Evolutionary conservation across 768 basidiomycete species (phyloP), one percentile per base, ranked within the genome.

Genomic region (Phylloporus sp.): DNA sequence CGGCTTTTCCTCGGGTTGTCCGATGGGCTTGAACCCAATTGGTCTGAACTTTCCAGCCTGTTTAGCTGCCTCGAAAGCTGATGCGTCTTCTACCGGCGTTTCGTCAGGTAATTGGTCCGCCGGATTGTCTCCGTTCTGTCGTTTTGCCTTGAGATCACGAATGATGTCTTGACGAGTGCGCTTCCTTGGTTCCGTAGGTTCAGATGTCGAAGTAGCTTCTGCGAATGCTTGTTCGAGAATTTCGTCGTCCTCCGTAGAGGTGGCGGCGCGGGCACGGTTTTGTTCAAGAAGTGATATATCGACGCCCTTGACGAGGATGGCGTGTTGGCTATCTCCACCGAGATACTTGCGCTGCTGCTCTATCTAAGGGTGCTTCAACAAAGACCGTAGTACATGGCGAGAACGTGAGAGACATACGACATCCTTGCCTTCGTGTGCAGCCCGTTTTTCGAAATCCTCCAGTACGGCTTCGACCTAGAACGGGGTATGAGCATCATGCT

Each of bases 261-360:
- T 64, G 3, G 73, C 69, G 2, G 70, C 72, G 31, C 83, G 81
- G 4, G 85, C 84, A 66, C 83, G 91, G 53, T 86, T 82, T 55
- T 90, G 87, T 58, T 90, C 86, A 14, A 96, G 73, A 7, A 96
- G 77, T 0, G 90, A 85, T 54, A 85, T 76, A 61, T 97, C 94
- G 37, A 97, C 81, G 22, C 90, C 90, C 60, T 92, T 95, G 33
- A 93, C 89, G 10, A 93, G 79, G 46, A 93, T 78, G 10, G 89
- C 82, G 62, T 94, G 91, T 48, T 86, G 77, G 33, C 82, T 80
- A 62, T 95, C 90, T 29, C 90, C 89, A 15, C 90, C 90, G 6
- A 92, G 78, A 62, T 87, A 89, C 46, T 72, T 74, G 28, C 91
- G 74, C 59, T 90, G 78, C 44, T 80, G 75, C 44, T 89, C 87